Base-by-base conservation (phyloP, 352 stramenopile species). In the Phytophthora crassamura region DNA sequence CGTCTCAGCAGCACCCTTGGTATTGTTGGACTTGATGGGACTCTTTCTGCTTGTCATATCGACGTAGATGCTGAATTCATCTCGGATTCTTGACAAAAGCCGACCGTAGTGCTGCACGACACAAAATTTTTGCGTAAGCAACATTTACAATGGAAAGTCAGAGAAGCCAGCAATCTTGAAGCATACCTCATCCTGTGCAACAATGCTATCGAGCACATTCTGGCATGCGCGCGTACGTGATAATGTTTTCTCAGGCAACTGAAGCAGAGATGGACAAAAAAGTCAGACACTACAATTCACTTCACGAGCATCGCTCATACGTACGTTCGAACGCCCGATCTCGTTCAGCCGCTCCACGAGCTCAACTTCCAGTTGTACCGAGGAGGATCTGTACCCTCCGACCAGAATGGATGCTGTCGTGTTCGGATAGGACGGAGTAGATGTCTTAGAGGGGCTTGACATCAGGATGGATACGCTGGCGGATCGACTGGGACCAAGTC, bases 261-360 rank as follows among this genome's bases (percentile, higher is more conserved):
- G 45, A 33, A 55, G 34, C 22, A 40, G 35, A 28, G 30, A 28
- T 48, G 5, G 20, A 36, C 10, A 39, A 41, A 50, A 18, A 40
- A 59, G 43, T 35, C 12, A 65, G 9, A 48, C 3, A 38, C 28
- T 8, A 8, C 7, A 2, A 48, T 11, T 36, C 15, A 10, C 40
- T 10, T 34, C 42, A 35, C 40, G 7, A 51, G 7, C 5, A 32
- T 9, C 6, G 28, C 5, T 32, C 28, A 36, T 39, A 45, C 64
- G 15, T 54, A 89, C 83, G 41, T 87, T 88, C 43, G 77, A 87
- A 10, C 78, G 69, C 11, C 89, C 82, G 45, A 93, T 87, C 36
- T 89, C 82, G 48, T 89, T 84, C 20, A 93, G 59, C 0, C 79
- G 74, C 49, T 90, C 79, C 7, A 77, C 73, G 20, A 93, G 59